Evolutionary conservation across 306 rosid species (phyloP).

Genomic region (Cucurbita pepo): DNA sequence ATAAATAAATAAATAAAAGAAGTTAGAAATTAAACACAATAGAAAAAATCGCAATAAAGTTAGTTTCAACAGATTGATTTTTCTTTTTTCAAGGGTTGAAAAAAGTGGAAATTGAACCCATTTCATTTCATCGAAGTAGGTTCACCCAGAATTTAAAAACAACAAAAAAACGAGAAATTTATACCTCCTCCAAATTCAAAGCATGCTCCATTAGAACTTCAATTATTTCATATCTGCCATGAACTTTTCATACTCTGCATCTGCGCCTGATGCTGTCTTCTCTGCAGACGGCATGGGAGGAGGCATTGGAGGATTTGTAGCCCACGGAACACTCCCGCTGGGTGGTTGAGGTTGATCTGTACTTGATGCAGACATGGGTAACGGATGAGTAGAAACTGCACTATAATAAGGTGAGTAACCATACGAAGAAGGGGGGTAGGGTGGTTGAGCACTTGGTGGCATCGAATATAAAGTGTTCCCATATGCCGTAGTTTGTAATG

Average conservation of each 20-base stretch:
- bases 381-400: conserved; percentile 65
- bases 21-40: background rate
- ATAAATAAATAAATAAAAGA: background rate
- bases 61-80: background rate
- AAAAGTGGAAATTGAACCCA: background rate
- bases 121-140: background rate
- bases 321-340: conserved; percentile 61
- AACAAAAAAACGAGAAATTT: background rate
- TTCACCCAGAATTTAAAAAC: background rate
- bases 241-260: conserved; percentile 89
- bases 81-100: background rate
- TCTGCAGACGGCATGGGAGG: conserved; percentile 50
- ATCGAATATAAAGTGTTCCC: conserved; percentile 36
- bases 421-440: conserved; percentile 59
- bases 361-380: conserved; percentile 26
- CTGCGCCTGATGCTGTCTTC: conserved; percentile 50
- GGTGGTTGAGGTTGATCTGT: conserved; percentile 39
- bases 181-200: conserved; percentile 27
- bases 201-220: conserved; percentile 4
- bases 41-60: background rate
- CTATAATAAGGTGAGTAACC: conserved; percentile 69
- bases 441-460: conserved; percentile 51
- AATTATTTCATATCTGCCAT: conserved; percentile 94
- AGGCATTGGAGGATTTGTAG: conserved; percentile 39
- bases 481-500: conserved; percentile 38